Percentiles rank a stretch among this genome's conserved stretches.
phyloP scores from a whole-genome alignment of 768 basidiomycete genomes.

The Termitomyces eurrhizus region DNA sequence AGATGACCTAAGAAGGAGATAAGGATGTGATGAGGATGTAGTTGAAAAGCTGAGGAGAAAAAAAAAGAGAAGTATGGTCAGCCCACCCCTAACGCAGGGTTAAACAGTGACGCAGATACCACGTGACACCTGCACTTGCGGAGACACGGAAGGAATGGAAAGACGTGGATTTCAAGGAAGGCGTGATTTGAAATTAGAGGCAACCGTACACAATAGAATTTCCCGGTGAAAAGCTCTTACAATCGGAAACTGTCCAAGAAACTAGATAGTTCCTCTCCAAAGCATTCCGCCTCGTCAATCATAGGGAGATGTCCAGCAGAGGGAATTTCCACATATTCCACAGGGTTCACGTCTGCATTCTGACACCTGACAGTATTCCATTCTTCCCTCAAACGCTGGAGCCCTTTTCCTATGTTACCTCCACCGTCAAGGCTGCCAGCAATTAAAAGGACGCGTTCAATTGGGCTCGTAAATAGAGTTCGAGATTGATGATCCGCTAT shows the following conservation, averaged over 20 bases:
- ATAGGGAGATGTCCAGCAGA: constrained; percentile 48
- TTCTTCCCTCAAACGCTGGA: constrained; percentile 28
- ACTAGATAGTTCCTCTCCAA: constrained; percentile 29
- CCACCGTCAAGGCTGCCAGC: constrained; percentile 46
- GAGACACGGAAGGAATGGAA: too few species aligned
- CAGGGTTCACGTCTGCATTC: constrained; percentile 10
- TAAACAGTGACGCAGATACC: too few species aligned
- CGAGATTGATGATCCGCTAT: constrained; percentile 11
- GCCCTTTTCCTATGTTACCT: constrained; percentile 38
- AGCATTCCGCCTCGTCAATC: constrained; percentile 43
- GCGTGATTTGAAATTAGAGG: too few species aligned
- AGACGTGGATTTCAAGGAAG: too few species aligned
- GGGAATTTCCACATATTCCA: constrained; percentile 32
- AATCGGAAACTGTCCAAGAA: constrained; percentile 23
- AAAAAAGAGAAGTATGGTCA: too few species aligned
- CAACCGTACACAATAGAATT: not conserved
- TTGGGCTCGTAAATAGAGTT: constrained; percentile 22
- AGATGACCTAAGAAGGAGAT: too few species aligned
- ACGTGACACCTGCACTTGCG: too few species aligned
- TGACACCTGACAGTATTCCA: constrained; percentile 17
- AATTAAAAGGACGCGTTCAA: constrained; percentile 36
- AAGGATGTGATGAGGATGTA: too few species aligned
- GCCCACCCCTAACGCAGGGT: too few species aligned
- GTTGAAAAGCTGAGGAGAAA: too few species aligned
- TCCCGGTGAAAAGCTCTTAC: not conserved